Evolutionary conservation across 768 basidiomycete species (phyloP), one percentile per base, ranked within the genome.

Genomic region (Favolaschia claudopus): DNA sequence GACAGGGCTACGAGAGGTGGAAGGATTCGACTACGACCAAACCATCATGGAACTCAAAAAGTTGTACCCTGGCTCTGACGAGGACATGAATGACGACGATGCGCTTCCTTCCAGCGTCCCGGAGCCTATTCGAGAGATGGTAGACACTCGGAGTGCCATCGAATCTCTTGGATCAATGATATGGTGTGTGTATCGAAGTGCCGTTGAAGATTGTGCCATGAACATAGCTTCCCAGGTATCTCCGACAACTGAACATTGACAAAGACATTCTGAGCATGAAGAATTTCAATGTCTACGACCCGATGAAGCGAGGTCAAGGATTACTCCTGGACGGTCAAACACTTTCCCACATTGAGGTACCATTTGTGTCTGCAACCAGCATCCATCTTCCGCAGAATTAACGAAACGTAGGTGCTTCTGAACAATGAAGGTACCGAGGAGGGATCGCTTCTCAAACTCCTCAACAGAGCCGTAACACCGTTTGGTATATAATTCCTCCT

Each of bases 271-370:
- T 99, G 68, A 92, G 89, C 52, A 95, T 97, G 90, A 91, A 88
- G 77, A 99, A 99, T 70, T 99, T 99, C 82, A 96, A 98, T 66
- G 82, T 97, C 34, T 97, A 96, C 69, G 95, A 98, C 73, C 97
- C 97, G 0, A 94, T 98, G 86, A 89, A 91, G 70, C 83, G 84
- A 59, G 95, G 95, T n/a, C 82, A 89, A 69, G 92, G 88, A 25
- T 76, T 99, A 53, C 83, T 92, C 0, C 80, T 99, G 38, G 96
- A 99, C 72, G 97, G 97, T 3, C 95, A 98, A 72, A 96, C 95
- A 0, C 80, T 99, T 50, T 91, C 93, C 15, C 97, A 99, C 71
- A 82, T 99, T 60, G 97, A 99, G 81, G 94, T 95, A 49, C 38
- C 73, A 65, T 19, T 22, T 33, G n/a, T n/a, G n/a, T n/a, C n/a